A percentile compares a stretch with the other conserved stretches of the same genome.
Evolutionary conservation across 129 eudicot species (phyloP).

Genomic region (Flaveria linearis): DNA sequence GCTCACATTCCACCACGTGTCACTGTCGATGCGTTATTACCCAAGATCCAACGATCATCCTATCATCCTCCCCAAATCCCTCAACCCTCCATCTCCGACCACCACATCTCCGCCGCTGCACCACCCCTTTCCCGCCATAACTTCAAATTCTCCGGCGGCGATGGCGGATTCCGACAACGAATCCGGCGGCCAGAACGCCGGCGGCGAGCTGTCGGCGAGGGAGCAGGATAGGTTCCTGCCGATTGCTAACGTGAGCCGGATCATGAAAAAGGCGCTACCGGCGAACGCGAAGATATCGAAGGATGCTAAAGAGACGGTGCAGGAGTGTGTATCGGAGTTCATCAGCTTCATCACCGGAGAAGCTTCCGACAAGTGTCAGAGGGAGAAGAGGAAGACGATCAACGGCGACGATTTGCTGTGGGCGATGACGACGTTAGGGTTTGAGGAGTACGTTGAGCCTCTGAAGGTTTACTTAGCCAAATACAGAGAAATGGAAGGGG

Average conservation of each 20-base stretch:
- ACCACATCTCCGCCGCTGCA: slow-evolving; percentile 18
- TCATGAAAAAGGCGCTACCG: slow-evolving; percentile 61
- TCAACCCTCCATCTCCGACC: background rate
- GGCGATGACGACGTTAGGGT: slow-evolving; percentile 65
- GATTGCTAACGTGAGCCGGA: slow-evolving; percentile 63
- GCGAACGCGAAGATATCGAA: slow-evolving; percentile 62
- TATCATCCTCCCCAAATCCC: slow-evolving; percentile 23
- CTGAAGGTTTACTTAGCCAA: slow-evolving; percentile 49
- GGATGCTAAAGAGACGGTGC: slow-evolving; percentile 60
- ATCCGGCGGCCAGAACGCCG: slow-evolving; percentile 48
- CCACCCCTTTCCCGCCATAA: slow-evolving; percentile 26
- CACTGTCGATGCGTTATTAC: slow-evolving; percentile 37
- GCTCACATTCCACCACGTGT: slow-evolving; percentile 44
- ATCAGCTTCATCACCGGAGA: slow-evolving; percentile 59
- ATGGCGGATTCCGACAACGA: slow-evolving; percentile 68
- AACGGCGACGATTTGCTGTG: slow-evolving; percentile 59
- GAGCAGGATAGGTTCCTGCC: slow-evolving; percentile 62
- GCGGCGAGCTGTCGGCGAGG: slow-evolving; percentile 45
- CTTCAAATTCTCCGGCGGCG: background rate
- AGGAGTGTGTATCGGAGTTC: slow-evolving; percentile 67
- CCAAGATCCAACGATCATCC: slow-evolving; percentile 41
- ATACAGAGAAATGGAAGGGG: slow-evolving; percentile 55
- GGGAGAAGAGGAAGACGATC: slow-evolving; percentile 60
- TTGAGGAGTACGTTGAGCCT: slow-evolving; percentile 60
- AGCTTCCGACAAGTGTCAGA: slow-evolving; percentile 58